A percentile compares a stretch with the other conserved stretches of the same genome.
Conservation (phyloP, 208 protist species). For the Phytomonas serpens region DNA sequence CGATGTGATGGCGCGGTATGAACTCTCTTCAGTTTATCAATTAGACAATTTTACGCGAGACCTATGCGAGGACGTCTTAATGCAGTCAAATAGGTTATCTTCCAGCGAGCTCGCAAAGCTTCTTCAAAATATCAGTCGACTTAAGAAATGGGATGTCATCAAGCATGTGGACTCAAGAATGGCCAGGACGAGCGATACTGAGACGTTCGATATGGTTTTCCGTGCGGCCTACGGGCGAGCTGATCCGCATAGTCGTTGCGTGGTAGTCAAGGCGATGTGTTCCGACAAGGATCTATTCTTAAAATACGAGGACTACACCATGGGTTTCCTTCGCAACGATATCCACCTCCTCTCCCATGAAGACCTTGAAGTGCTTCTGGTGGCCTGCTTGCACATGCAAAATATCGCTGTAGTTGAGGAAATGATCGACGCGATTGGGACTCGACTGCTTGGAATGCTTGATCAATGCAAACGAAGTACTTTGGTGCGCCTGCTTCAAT, state of each 20-base stretch:
- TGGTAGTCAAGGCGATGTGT: slow-evolving; percentile 60
- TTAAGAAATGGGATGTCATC: slow-evolving; percentile 23
- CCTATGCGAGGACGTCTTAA: slow-evolving; percentile 21
- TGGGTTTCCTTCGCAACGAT: slow-evolving; percentile 30
- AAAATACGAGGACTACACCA: slow-evolving; percentile 36
- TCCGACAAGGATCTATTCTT: slow-evolving; percentile 28
- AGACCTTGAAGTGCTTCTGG: slow-evolving; percentile 71
- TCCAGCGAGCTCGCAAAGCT: slow-evolving; percentile 61
- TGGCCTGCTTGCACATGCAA: slow-evolving; percentile 30
- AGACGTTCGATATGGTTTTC: slow-evolving; percentile 14
- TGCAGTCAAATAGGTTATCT: slow-evolving; percentile 22
- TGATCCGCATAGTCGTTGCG: slow-evolving; percentile 76
- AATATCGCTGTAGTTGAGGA: slow-evolving; percentile 37
- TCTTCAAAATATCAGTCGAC: slow-evolving; percentile 43
- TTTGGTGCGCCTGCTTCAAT: slow-evolving; percentile 74
- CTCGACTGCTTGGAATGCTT: slow-evolving; percentile 40
- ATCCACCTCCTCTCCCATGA: slow-evolving; percentile 55
- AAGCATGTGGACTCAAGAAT: neutral
- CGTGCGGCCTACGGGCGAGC: slow-evolving; percentile 25
- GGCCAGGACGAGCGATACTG: neutral
- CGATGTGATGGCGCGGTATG: neutral
- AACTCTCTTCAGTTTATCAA: neutral
- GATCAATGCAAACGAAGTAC: slow-evolving; percentile 67
- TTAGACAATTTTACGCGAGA: slow-evolving; percentile 8
- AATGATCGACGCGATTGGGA: slow-evolving; percentile 68